Base-by-base conservation (phyloP, 2,329 filamentous ascomycete species). In the Calycina marina region DNA sequence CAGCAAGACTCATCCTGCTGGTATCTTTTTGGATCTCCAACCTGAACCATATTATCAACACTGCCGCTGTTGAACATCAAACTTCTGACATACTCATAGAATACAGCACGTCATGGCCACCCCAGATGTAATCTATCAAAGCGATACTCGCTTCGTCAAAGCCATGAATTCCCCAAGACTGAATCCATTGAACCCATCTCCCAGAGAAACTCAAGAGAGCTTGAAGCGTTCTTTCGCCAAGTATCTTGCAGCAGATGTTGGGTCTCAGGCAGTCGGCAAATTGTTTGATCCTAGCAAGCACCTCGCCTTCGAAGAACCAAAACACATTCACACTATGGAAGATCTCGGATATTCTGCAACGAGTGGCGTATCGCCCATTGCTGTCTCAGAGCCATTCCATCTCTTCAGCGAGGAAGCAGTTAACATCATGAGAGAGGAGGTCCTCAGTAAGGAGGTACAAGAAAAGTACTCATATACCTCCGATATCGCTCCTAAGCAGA, bases 361-460 rank as follows among this genome's bases (percentile, higher is more conserved):
- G 34, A 59, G 56, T 30, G 74, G 72, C 4, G 61, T 79, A 15
- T 79, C 75, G 2, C 63, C 63, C 1, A 58, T 72, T 30, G 75
- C 72, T 9, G 72, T 76, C 31, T 75, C 72, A 0, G 67, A 77
- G 36, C 72, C 73, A 0, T 79, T 79, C 49, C 60, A 60, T 3
- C 59, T 79, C 14, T 79, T 79, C 52, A 68, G 67, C 8, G 47
- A 60, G 18, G 69, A 75, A 28, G 72, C 73, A 2, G 61, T 79
- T 31, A 54, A 65, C 45, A 61, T 65, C 31, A 77, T 79, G 63
- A 62, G 75, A 34, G 55, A 55, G 3, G 74, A 80, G 49, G 62
- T 77, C n/a, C 57, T 77, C 24, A 63, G 62, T 28, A 58, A 66
- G 0, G 59, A 67, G 22, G 69, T 77, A 3, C 59, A 65, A 41